Percentiles rank a stretch among this genome's conserved stretches.
These are phyloP conservation scores for Plectosphaerella sp. DNA, from an alignment of 2,329 filamentous ascomycete genomes.

Conservation along the genomic window DNA sequence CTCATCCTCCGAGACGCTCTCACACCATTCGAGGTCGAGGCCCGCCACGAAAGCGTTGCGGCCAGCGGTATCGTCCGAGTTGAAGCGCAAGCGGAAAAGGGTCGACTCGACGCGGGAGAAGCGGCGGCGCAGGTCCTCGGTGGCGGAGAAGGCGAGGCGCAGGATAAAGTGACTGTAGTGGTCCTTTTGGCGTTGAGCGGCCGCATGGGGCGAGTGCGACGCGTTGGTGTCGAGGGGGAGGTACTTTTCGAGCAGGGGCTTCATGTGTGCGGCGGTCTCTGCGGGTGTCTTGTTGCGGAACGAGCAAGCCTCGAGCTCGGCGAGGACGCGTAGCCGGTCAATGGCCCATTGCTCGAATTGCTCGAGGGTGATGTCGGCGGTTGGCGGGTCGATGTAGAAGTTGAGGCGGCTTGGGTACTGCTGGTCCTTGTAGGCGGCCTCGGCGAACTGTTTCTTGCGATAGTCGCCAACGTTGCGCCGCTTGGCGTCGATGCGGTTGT, in stretches of 20 bases:
- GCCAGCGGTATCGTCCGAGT: slow-evolving; percentile 70
- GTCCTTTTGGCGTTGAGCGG: slow-evolving; percentile 80
- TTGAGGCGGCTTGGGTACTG: slow-evolving; percentile 85
- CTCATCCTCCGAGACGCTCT: slow-evolving; percentile 75
- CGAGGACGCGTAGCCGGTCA: slow-evolving; percentile 79
- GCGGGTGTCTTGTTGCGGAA: slow-evolving; percentile 85
- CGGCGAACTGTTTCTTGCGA: slow-evolving; percentile 83
- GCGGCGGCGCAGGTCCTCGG: slow-evolving; percentile 81
- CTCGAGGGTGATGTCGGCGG: slow-evolving; percentile 90
- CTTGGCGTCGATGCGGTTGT: slow-evolving; percentile 61
- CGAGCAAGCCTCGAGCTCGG: slow-evolving; percentile 87
- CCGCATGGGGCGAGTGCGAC: slow-evolving; percentile 54
- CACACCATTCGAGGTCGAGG: slow-evolving; percentile 86
- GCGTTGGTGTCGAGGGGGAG: slow-evolving; percentile 75
- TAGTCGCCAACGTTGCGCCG: slow-evolving; percentile 71
- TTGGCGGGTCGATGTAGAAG: slow-evolving; percentile 85
- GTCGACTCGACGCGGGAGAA: slow-evolving; percentile 85
- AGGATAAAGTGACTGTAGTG: slow-evolving; percentile 98
- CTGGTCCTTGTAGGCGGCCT: slow-evolving; percentile 69
- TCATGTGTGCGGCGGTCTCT: slow-evolving; percentile 82
- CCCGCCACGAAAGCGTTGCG: slow-evolving; percentile 70
- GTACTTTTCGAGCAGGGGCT: slow-evolving; percentile 80
- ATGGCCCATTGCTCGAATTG: slow-evolving; percentile 99
- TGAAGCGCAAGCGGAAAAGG: slow-evolving; percentile 80
- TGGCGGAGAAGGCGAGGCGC: slow-evolving; percentile 84